These are phyloP conservation scores for Solanum rostratum DNA, from an alignment of 257 asterid genomes.

Conservation along the genomic window DNA sequence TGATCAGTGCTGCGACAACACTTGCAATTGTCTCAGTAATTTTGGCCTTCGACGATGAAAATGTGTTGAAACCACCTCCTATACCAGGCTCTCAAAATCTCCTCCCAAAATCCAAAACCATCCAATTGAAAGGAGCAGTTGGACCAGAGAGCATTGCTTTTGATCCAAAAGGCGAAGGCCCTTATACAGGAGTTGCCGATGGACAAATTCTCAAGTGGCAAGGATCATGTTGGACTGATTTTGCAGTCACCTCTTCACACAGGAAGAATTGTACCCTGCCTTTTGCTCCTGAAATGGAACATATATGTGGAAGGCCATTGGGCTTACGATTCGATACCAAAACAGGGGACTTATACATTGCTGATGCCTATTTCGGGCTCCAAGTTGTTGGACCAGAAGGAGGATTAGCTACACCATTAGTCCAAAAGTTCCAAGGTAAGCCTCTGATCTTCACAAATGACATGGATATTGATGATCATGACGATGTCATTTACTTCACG, in stretches of 20 bases:
- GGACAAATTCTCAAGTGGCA: conserved; percentile 17
- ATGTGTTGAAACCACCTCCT: background rate
- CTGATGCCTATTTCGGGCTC: conserved; percentile 65
- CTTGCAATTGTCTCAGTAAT: background rate
- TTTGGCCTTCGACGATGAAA: background rate
- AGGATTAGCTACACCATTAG: conserved; percentile 40
- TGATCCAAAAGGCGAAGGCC: conserved; percentile 2
- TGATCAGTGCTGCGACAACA: background rate
- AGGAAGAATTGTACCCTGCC: conserved; percentile 42
- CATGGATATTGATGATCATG: conserved; percentile 46
- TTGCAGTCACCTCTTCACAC: conserved; percentile 3
- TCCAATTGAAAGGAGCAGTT: background rate
- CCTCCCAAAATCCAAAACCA: background rate
- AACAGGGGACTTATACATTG: conserved; percentile 54
- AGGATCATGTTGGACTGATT: background rate
- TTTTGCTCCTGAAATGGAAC: conserved; percentile 46
- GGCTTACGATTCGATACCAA: conserved; percentile 44
- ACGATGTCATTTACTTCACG: conserved; percentile 47
- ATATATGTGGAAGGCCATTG: conserved; percentile 57
- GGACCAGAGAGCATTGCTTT: conserved; percentile 18
- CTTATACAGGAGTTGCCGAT: conserved; percentile 14
- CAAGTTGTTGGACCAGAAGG: conserved; percentile 52
- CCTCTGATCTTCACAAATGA: conserved; percentile 50
- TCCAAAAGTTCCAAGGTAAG: conserved; percentile 41
- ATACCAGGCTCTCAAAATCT: background rate